phyloP scores from a whole-genome alignment of 2,329 filamentous ascomycete species.

The Fusarium haematococcum region DNA sequence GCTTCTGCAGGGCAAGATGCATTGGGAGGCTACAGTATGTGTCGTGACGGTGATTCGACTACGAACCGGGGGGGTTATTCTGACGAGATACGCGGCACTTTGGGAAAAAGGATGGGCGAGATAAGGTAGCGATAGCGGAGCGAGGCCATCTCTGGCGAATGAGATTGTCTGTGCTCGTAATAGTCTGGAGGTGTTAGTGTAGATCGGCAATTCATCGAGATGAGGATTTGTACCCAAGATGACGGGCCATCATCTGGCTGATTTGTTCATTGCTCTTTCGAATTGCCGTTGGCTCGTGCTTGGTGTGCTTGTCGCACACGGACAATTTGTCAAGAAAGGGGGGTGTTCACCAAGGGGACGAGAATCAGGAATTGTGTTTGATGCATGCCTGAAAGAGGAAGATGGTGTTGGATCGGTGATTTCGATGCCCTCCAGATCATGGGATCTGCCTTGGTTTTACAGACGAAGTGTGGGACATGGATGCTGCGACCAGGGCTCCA shows the following conservation, averaged over 20 bases:
- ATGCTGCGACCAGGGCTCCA: constrained; percentile 1
- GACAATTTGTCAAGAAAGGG: background rate
- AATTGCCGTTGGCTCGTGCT: constrained; percentile 26
- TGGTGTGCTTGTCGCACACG: constrained; percentile 22
- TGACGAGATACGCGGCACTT: constrained; percentile 15
- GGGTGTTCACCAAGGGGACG: background rate
- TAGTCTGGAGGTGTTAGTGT: constrained; percentile 12
- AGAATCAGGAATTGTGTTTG: constrained; percentile 16
- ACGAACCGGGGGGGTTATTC: constrained; percentile 22
- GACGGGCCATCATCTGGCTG: background rate
- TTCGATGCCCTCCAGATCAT: constrained; percentile 29
- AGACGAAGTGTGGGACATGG: constrained; percentile 16
- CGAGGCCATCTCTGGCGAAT: constrained; percentile 25
- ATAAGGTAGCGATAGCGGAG: constrained; percentile 24
- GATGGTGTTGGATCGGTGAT: constrained; percentile 12
- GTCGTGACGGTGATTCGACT: constrained; percentile 10
- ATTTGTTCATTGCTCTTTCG: background rate
- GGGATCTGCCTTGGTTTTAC: constrained; percentile 27
- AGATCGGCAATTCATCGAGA: constrained; percentile 35
- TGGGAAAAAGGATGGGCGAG: constrained; percentile 5
- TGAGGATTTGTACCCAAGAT: constrained; percentile 13
- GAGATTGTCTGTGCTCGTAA: constrained; percentile 28
- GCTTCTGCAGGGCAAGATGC: constrained; percentile 28
- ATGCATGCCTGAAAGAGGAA: constrained; percentile 10
- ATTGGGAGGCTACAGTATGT: background rate